Base-by-base conservation (phyloP, 2,329 filamentous ascomycete species). In the Talaromyces sp. region DNA sequence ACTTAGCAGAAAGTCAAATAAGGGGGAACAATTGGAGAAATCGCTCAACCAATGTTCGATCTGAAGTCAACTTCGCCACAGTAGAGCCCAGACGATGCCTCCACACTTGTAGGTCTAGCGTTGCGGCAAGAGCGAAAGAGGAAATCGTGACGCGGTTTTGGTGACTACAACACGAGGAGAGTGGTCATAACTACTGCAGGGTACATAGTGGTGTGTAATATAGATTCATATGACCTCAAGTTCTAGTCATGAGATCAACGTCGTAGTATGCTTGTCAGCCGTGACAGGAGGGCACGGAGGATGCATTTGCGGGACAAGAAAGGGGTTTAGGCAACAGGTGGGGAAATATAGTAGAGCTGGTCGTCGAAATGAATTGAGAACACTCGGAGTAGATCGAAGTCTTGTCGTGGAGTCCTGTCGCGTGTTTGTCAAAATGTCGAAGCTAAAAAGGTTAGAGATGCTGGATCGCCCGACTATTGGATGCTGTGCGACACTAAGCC, bases 381-480 rank as follows among this genome's bases (percentile, higher is more conserved):
- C 50, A 35, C 50, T 19, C 31, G 27, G 27, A 54, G 27, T 54
- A 24, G 22, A 6, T 27, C 27, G 47, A 24, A 10, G 47, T 16
- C 22, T 52, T 33, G 24, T 48, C 48, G 27, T 54, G 16, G 16
- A 33, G 48, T 33, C 16, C 8, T 19, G 47, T 50, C 22, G 50
- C 9, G 27, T 45, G 31, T 37, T 11, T 16, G 54, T 56, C 50
- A 24, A n/a, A 56, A 13, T 41, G 3, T 27, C 35, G 19, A 43
- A 16, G 50, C 33, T 19, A 24, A 22, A 45, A 60, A 33, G 24
- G 41, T 3, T 3, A 31, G 27, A 60, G 57, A 60, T 60, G 37
- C 57, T 5, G 27, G 57, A 60, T 47, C 57, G 41, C 4, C 57
- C 41, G 16, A 48, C 41, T 60, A 60, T 60, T 60, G 41, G 57